Evolutionary conservation across 1,284 basidiomycete genomes (phyloP), one percentile per base, ranked within the genome.

Genomic region (Ganoderma resinaceum): DNA sequence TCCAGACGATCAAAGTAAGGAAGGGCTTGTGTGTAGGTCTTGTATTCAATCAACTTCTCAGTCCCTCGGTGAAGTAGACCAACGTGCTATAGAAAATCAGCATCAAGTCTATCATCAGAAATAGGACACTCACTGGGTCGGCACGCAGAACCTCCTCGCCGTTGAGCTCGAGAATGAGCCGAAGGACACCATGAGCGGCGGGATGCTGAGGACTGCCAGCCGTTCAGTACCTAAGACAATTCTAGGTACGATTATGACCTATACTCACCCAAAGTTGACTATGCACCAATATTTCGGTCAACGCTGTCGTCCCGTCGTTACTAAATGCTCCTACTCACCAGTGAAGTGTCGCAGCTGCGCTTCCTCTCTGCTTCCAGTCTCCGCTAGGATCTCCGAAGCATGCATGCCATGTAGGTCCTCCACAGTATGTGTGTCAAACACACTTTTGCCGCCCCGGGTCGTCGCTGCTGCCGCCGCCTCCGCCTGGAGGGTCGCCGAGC

Each of bases 1-100:
- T 99, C 97, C 72, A 99, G 88, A 78, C 97, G 95, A 82, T 99
- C 97, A 81, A 99, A 99, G 85, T 99, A 99, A 2, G 97, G 98
- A n/a, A 98, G 85, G 2, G 97, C 97, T 85, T 99, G 98, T 18
- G 92, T 95, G 81, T 99, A 99, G 12, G 93, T 99, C 86, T 99
- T 99, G 89, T 97, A 98, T 83, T 99, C 97, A 77, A 99, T 99
- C 66, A 99, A 88, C 83, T 99, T 99, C 81, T 99, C 97, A 23
- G 97, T 99, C 46, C 97, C 97, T 77, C 98, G 91, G 82, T 99
- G 97, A 69, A 99, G 88, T 52, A 99, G 88, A 71, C 97, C 98
- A 76, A 99, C 92, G 78, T 99, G 97, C 93, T 96, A 67, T 53
- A 64, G 29, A 43, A 46, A n/a, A 66, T 69, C 43, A 70, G 40